These are phyloP conservation scores for Lentinula guzmanii DNA, from an alignment of 768 basidiomycete genomes.

Conservation along the genomic window DNA sequence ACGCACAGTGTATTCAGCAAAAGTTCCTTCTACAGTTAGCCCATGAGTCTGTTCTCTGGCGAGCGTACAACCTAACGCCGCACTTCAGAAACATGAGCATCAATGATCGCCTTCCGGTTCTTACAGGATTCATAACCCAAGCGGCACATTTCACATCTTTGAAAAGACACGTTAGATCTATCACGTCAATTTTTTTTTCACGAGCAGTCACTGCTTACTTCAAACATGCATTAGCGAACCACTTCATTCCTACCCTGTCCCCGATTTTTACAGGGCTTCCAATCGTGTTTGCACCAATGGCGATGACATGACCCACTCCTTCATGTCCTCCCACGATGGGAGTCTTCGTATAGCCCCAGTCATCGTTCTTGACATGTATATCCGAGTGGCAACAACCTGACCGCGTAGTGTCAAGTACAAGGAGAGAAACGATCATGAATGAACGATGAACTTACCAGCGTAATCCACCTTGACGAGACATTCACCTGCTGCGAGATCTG, in stretches of 20 bases:
- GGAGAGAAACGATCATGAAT: background rate
- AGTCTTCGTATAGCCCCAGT: slow-evolving; percentile 55
- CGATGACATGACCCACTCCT: slow-evolving; percentile 73
- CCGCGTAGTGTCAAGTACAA: no score
- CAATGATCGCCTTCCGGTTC: background rate
- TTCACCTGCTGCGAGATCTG: slow-evolving; percentile 53
- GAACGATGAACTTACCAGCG: slow-evolving; percentile 37
- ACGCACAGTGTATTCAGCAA: slow-evolving; percentile 55
- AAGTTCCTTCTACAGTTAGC: slow-evolving; percentile 64
- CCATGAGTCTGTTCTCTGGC: slow-evolving; percentile 45
- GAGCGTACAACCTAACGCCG: slow-evolving; percentile 37
- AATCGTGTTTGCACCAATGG: slow-evolving; percentile 58
- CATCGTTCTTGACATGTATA: slow-evolving; percentile 58
- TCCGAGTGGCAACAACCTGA: slow-evolving; percentile 65
- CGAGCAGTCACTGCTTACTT: slow-evolving; percentile 17
- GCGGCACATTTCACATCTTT: slow-evolving; percentile 65
- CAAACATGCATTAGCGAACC: slow-evolving; percentile 40
- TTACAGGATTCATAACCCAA: slow-evolving; percentile 50
- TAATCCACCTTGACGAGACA: slow-evolving; percentile 69
- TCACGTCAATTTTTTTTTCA: background rate
- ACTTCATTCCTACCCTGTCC: slow-evolving; percentile 76
- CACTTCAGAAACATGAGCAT: background rate
- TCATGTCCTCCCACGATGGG: slow-evolving; percentile 77
- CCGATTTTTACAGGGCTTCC: slow-evolving; percentile 53
- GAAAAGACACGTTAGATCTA: background rate